Evolutionary conservation across 495 filamentous ascomycete genomes (phyloP).

Genomic region (Hypoxylon subgilvum): DNA sequence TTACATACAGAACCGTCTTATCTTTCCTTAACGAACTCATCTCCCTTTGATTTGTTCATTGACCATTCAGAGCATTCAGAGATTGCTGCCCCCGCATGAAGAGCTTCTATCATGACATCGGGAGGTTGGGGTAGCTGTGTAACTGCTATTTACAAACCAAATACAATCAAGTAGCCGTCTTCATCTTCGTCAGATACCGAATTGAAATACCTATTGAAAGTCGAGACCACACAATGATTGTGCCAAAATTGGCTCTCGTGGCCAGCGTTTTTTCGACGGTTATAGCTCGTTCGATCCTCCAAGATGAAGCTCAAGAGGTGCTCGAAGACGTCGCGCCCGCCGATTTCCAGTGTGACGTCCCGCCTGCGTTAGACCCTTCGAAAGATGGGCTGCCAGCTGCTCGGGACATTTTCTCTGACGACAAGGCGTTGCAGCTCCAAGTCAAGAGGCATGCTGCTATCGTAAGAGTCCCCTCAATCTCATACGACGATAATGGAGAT

Average conservation of each 20-base stretch:
- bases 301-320: constrained; percentile 11
- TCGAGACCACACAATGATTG: constrained; percentile 15
- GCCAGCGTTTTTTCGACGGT: constrained; percentile 21
- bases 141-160: not conserved
- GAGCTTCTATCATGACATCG: constrained; percentile 5
- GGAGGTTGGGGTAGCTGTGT: constrained; percentile 19
- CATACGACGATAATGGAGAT: constrained; percentile 45
- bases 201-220: not conserved
- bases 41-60: constrained; percentile 18
- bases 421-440: constrained; percentile 42
- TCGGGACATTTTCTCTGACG: constrained; percentile 39
- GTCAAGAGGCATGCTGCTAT: constrained; percentile 45
- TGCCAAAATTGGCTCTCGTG: constrained; percentile 27
- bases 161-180: constrained; percentile 3
- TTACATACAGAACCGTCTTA: constrained; percentile 21
- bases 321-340: not conserved
- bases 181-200: too few relatives aligned
- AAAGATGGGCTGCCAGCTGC: constrained; percentile 42
- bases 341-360: constrained; percentile 40
- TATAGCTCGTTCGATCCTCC: constrained; percentile 20
- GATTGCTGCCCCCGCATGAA: constrained; percentile 1
- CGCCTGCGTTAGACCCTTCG: constrained; percentile 37
- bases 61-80: constrained; percentile 14
- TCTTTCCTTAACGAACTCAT: constrained; percentile 4
- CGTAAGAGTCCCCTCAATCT: constrained; percentile 45